These are phyloP conservation scores for Oidium heveae DNA, from an alignment of 2,329 filamentous ascomycete genomes.

Conservation along the genomic window DNA sequence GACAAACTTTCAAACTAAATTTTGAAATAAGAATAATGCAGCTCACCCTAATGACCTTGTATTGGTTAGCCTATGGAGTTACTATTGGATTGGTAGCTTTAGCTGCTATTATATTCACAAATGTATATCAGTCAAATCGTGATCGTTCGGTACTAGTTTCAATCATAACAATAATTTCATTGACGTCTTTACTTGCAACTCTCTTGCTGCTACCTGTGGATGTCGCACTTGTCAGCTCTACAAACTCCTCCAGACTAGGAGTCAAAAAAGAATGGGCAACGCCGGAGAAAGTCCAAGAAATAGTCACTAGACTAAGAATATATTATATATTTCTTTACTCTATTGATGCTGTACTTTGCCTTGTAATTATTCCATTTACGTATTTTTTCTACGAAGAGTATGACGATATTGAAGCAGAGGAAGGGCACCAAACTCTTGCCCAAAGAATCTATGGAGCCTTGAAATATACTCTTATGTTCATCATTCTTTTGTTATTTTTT, in stretches of 20 bases:
- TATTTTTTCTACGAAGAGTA: conserved; percentile 99
- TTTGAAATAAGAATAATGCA: conserved; percentile 7
- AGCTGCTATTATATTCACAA: conserved; percentile 63
- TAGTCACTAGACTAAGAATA: conserved; percentile 56
- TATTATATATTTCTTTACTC: conserved; percentile 89
- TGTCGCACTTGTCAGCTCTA: conserved; percentile 81
- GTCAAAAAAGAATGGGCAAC: conserved; percentile 90
- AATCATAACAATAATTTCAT: conserved; percentile 60
- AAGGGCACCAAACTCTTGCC: conserved; percentile 45
- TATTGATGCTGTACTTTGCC: conserved; percentile 67
- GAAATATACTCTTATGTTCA: conserved; percentile 75
- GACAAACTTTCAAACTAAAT: too few species aligned
- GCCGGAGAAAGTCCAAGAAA: conserved; percentile 49
- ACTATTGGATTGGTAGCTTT: conserved; percentile 53
- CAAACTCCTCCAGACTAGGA: conserved; percentile 47
- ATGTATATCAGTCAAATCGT: conserved; percentile 70
- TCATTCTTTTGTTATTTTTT: conserved; percentile 53
- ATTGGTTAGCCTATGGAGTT: conserved; percentile 82
- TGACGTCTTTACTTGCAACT: conserved; percentile 72
- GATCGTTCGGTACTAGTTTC: conserved; percentile 68
- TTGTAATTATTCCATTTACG: conserved; percentile 76
- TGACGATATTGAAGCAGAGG: conserved; percentile 67
- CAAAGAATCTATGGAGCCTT: conserved; percentile 58
- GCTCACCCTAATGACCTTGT: conserved; percentile 66
- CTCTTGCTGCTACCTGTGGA: conserved; percentile 84